Conservation (phyloP, 2,329 filamentous ascomycete species). For the Microthyrium microscopicum region DNA sequence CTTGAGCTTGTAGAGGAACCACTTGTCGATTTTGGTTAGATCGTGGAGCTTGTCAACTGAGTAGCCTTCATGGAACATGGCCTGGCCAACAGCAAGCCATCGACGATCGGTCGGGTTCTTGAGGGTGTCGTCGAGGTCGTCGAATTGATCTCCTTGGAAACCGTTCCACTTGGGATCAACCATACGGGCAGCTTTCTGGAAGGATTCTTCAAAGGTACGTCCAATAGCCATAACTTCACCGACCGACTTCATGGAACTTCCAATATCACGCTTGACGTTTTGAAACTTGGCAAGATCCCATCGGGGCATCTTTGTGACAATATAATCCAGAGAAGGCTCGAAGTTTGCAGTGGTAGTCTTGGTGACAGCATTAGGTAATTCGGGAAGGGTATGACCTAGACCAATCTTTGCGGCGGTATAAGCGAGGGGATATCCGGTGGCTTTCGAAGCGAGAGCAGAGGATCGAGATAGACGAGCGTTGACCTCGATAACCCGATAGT, state of each 20-base stretch:
- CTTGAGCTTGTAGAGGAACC: conserved; percentile 97
- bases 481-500: conserved; percentile 98
- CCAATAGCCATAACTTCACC: conserved; percentile 99
- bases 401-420: conserved; percentile 98
- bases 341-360: conserved; percentile 99
- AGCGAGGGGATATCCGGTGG: conserved; percentile 89
- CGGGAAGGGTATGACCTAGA: conserved; percentile 83
- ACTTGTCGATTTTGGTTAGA: conserved; percentile 96
- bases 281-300: conserved; percentile 99
- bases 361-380: conserved; percentile 93
- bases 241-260: conserved; percentile 96
- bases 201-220: conserved; percentile 94
- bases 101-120: conserved; percentile 88
- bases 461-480: conserved; percentile 97
- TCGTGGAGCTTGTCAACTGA: conserved; percentile 83
- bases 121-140: conserved; percentile 77
- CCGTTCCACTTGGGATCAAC: conserved; percentile 85
- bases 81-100: conserved; percentile 94
- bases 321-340: conserved; percentile 91
- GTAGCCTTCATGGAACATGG: conserved; percentile 95
- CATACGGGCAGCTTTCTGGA: conserved; percentile 96
- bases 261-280: conserved; percentile 94
- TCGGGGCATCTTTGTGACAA: conserved; percentile 95
- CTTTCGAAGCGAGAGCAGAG: conserved; percentile 92
- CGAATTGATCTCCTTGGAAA: conserved; percentile 91